Conservation (phyloP, 2,329 filamentous ascomycete species). For the Mycosphaerella sp. region DNA sequence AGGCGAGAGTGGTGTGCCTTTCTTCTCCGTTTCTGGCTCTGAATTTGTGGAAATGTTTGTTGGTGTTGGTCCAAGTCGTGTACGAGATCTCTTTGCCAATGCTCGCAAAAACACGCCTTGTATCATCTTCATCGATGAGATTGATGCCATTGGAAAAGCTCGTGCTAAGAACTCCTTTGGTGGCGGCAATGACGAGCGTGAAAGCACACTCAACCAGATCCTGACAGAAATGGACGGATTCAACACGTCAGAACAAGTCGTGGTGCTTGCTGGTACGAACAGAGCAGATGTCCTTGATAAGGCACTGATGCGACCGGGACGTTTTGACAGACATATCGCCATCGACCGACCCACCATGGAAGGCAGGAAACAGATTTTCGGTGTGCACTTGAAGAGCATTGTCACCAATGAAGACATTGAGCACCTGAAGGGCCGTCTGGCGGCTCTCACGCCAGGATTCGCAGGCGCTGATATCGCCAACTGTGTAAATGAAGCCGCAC, state of each 20-base stretch:
- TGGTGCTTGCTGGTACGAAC: constrained; percentile 95
- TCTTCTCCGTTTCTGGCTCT: constrained; percentile 97
- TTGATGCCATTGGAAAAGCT: constrained; percentile 92
- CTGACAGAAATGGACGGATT: constrained; percentile 99
- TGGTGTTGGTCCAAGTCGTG: constrained; percentile 91
- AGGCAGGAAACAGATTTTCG: constrained; percentile 91
- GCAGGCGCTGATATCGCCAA: constrained; percentile 98
- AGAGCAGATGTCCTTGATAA: constrained; percentile 90
- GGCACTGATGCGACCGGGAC: constrained; percentile 90
- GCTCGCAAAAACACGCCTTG: constrained; percentile 94
- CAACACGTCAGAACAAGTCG: constrained; percentile 93
- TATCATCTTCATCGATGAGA: constrained; percentile 99
- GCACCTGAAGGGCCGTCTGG: constrained; percentile 77
- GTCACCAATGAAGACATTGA: constrained; percentile 87
- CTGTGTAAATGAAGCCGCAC: constrained; percentile 92
- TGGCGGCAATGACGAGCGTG: constrained; percentile 93
- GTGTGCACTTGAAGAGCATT: constrained; percentile 89
- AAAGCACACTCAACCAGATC: constrained; percentile 96
- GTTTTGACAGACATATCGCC: constrained; percentile 92
- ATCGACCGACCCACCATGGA: constrained; percentile 97
- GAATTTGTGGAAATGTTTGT: constrained; percentile 99
- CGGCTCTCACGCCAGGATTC: constrained; percentile 91
- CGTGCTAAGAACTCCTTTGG: constrained; percentile 75
- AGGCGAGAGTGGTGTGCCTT: constrained; percentile 92
- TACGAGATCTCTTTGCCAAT: constrained; percentile 88